Evolutionary conservation across 192 early-diverging fungal species (phyloP).

Genomic region (Chytriomyces hyalinus): DNA sequence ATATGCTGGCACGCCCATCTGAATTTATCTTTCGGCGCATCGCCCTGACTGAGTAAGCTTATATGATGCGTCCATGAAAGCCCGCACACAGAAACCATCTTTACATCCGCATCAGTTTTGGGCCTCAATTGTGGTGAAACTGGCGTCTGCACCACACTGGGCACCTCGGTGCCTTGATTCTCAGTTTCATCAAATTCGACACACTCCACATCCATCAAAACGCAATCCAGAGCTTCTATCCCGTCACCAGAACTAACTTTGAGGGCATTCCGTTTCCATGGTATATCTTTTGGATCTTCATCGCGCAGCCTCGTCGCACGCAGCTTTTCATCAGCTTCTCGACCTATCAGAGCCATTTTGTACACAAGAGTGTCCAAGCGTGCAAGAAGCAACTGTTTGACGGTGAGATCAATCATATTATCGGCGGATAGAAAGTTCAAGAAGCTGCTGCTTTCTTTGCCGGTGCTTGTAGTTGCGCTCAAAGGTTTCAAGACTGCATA

Average conservation of each 20-base stretch:
- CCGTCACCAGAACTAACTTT: background rate
- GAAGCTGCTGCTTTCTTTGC: background rate
- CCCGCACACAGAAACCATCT: conserved; percentile 7
- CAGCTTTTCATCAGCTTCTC: background rate
- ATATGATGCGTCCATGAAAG: conserved; percentile 10
- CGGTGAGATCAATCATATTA: conserved; percentile 14
- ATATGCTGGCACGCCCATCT: background rate
- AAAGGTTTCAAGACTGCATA: background rate
- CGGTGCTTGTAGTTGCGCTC: background rate
- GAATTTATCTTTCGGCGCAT: background rate
- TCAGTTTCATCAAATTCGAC: background rate
- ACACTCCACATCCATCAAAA: conserved; percentile 8
- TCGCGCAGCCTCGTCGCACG: background rate
- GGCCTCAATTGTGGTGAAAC: no score
- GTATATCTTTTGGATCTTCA: conserved; percentile 6
- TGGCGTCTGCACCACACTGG: background rate
- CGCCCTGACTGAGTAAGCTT: background rate
- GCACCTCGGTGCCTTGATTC: background rate
- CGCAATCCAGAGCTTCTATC: conserved; percentile 4
- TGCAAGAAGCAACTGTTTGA: background rate
- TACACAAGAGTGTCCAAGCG: conserved; percentile 14
- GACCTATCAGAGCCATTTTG: background rate
- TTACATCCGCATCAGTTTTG: background rate
- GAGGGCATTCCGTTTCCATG: conserved; percentile 10
- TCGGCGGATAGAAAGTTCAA: background rate